A percentile compares a stretch with the other conserved stretches of the same genome.
Conservation (phyloP, 2,329 filamentous ascomycete species). For the Drechslera avenae region DNA sequence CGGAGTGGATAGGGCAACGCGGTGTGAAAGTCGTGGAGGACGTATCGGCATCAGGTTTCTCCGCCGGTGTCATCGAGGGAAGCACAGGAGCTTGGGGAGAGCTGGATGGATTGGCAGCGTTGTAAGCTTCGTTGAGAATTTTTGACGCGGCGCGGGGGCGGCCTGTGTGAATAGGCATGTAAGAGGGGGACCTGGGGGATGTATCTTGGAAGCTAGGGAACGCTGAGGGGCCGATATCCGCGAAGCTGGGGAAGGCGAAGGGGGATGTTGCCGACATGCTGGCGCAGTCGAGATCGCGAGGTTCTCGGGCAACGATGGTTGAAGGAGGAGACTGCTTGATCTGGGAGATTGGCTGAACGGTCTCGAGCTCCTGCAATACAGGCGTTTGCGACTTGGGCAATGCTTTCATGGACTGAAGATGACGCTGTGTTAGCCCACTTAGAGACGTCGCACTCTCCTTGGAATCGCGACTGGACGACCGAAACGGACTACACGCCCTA, state of each 20-base stretch:
- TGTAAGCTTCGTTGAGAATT: conserved; percentile 28
- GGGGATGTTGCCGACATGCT: no score
- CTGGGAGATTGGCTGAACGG: background rate
- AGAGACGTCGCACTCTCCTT: no score
- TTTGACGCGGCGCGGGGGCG: conserved; percentile 22
- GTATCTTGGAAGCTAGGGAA: no score
- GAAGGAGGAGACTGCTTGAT: no score
- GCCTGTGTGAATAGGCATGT: conserved; percentile 3
- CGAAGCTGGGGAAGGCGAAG: background rate
- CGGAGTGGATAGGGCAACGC: conserved; percentile 27
- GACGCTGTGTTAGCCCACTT: no score
- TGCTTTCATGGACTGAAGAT: no score
- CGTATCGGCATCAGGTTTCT: background rate
- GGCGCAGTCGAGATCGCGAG: no score
- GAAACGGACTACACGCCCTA: background rate
- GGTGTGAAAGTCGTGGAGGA: background rate
- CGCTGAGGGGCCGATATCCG: background rate
- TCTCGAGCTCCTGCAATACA: background rate
- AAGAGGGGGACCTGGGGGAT: background rate
- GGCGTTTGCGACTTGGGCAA: background rate
- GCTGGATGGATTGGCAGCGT: conserved; percentile 12
- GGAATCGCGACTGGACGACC: no score
- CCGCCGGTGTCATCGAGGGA: background rate
- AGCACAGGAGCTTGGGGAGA: background rate
- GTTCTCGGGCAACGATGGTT: no score